Evolutionary conservation across 2,329 filamentous ascomycete genomes (phyloP), one percentile per base, ranked within the genome.

Genomic region (Botrytis pseudocinerea): DNA sequence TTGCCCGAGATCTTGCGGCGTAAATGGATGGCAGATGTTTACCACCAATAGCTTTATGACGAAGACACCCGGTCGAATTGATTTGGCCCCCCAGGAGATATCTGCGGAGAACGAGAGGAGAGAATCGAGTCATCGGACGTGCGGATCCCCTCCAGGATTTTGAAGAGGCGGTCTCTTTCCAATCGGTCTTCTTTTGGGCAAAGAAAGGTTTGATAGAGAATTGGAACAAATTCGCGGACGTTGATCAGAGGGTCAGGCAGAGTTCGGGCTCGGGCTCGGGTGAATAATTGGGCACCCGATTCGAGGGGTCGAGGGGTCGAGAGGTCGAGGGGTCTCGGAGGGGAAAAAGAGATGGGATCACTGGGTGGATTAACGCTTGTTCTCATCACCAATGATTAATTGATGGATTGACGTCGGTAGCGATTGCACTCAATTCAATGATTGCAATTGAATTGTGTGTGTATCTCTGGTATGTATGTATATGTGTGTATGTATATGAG

Each of bases 21-120:
- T 75, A 75, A 73, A 74, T 64, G 61, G 72, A 57, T 62, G 59
- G 40, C 61, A 65, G 60, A 71, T 69, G 46, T 6, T n/a, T 62
- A 22, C 69, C 69, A 60, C 48, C 20, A 38, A 59, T 35, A 10
- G 20, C n/a, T 73, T 72, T 74, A 28, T 68, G 74, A 60, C 74
- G 76, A 35, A 80, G 74, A 77, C 79, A 81, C 69, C 79, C 76
- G 48, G 54, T 60, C 10, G 74, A 70, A 14, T 75, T 73, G 40
- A 81, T 40, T 32, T 77, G 76, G 64, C 79, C 79, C n/a, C 76
- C 75, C 48, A 80, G 74, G 35, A 81, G 74, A 65, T 81, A 81
- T 73, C 73, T 78, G n/a, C 78, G 77, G 38, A 81, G 76, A 35
- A 79, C 71, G 42, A 57, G 69, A 38, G 78, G 74, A 38, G 78